Percentiles rank a stretch among this genome's conserved stretches.
Conservation (phyloP, 257 asterid genomes). For the Salvia rosmarinus region DNA sequence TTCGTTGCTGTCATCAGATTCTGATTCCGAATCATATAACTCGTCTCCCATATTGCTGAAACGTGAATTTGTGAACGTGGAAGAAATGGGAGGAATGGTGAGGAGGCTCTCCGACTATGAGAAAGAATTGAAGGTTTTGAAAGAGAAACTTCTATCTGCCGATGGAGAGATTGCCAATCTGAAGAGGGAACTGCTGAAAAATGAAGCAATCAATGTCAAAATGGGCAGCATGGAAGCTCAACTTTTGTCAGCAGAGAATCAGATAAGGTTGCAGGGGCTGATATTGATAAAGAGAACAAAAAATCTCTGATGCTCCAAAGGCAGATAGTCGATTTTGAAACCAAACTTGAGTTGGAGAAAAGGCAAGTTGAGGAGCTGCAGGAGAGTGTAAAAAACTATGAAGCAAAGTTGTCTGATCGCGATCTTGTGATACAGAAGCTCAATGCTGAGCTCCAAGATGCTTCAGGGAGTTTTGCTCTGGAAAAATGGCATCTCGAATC, state of each 20-base stretch:
- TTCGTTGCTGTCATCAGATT: conserved; percentile 62
- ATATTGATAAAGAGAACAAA: conserved; percentile 49
- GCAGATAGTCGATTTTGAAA: conserved; percentile 53
- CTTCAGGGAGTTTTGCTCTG: conserved; percentile 44
- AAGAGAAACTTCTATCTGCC: conserved; percentile 45
- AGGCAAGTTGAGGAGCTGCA: conserved; percentile 44
- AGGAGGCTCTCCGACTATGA: conserved; percentile 45
- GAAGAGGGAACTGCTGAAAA: conserved; percentile 44
- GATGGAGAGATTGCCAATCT: conserved; percentile 60
- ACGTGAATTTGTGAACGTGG: conserved; percentile 33
- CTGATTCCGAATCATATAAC: conserved; percentile 66
- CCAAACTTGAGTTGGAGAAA: conserved; percentile 49
- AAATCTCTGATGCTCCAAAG: conserved; percentile 51
- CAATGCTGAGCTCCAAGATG: conserved; percentile 47
- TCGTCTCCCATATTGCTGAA: conserved; percentile 41
- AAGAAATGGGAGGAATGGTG: conserved; percentile 23
- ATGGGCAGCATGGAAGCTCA: conserved; percentile 44
- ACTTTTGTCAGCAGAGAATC: conserved; percentile 51
- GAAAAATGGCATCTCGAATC: conserved; percentile 68
- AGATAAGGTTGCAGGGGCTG: conserved; percentile 44
- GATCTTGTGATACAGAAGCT: conserved; percentile 51
- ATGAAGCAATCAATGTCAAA: conserved; percentile 38
- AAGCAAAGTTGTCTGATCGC: conserved; percentile 41
- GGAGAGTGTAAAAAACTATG: conserved; percentile 40
- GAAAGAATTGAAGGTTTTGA: conserved; percentile 42